These are phyloP conservation scores for Tetragonia tetragonoides DNA, from an alignment of 148 eudicot species.

Conservation along the genomic window DNA sequence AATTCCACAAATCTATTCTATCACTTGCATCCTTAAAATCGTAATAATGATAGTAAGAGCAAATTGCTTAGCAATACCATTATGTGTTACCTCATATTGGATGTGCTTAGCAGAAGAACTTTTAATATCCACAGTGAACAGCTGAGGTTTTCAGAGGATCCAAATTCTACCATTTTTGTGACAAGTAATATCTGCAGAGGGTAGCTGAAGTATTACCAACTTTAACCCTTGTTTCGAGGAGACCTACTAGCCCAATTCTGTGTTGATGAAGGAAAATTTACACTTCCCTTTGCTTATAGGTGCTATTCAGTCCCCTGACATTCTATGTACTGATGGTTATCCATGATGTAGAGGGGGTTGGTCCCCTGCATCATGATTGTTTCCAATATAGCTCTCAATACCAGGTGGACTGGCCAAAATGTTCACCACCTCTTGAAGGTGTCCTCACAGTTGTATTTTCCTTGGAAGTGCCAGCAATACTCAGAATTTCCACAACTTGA, in stretches of 20 bases:
- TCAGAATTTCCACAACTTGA: no score
- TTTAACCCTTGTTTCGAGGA: neutral
- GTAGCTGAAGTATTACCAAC: neutral
- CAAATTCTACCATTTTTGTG: neutral
- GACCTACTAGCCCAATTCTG: neutral
- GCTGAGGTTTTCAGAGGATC: neutral
- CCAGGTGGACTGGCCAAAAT: no score
- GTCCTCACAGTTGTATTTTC: no score
- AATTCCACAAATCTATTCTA: no score
- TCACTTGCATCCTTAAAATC: neutral
- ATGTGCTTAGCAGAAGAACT: neutral
- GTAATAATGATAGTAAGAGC: neutral
- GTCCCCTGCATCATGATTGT: no score
- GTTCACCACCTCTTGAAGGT: no score
- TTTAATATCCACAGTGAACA: neutral
- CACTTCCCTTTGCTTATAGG: neutral
- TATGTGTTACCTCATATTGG: neutral
- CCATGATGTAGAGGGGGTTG: neutral
- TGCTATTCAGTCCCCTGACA: neutral
- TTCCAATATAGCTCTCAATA: no score
- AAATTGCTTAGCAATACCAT: neutral
- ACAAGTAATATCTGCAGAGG: neutral
- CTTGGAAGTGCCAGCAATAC: no score
- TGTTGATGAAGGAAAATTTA: no score
- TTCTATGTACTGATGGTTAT: neutral